Percentiles rank a stretch among this genome's conserved stretches.
Evolutionary conservation across 1,139 yeast species (phyloP).

Genomic region (Kluyveromyces sp.): DNA sequence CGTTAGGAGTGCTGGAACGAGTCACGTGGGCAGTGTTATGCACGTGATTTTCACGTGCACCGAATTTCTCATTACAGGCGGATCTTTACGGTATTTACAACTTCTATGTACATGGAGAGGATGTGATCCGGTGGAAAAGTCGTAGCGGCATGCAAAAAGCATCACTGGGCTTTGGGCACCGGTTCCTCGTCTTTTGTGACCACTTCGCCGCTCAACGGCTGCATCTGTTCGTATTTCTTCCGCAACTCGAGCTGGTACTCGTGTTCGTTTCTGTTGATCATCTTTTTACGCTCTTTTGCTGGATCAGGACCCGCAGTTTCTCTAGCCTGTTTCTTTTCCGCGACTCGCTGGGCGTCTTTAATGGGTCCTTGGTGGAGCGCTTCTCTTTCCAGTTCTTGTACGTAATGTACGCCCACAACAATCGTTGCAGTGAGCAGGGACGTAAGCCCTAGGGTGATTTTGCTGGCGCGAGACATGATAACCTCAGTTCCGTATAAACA

Average conservation of each 20-base stretch:
- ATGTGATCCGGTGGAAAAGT: too few species aligned
- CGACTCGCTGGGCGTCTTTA: conserved; percentile 61
- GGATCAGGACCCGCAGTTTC: conserved; percentile 34
- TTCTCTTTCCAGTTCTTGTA: conserved; percentile 60
- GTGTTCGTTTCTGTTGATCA: conserved; percentile 65
- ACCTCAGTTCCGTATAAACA: too few species aligned
- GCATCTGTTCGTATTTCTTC: conserved; percentile 55
- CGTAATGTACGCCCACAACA: conserved; percentile 58
- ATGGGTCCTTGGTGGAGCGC: conserved; percentile 75
- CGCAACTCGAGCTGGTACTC: conserved; percentile 63
- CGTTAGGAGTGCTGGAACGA: too few species aligned
- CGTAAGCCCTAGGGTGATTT: conserved; percentile 58
- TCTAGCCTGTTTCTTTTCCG: conserved; percentile 38
- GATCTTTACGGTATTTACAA: too few species aligned
- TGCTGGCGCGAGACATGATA: conserved; percentile 69
- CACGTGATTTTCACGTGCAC: too few species aligned
- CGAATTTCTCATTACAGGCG: too few species aligned
- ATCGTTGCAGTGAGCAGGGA: conserved; percentile 50
- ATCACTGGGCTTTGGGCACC: conserved; percentile 4
- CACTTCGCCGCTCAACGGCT: conserved; percentile 53
- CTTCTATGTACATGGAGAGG: too few species aligned
- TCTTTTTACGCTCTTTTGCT: conserved; percentile 36
- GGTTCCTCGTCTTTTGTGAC: conserved; percentile 27
- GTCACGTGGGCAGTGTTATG: too few species aligned
- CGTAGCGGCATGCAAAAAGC: too few species aligned